Base-by-base conservation (phyloP, 192 early-diverging fungal species). In the Dissophora globulifera region DNA sequence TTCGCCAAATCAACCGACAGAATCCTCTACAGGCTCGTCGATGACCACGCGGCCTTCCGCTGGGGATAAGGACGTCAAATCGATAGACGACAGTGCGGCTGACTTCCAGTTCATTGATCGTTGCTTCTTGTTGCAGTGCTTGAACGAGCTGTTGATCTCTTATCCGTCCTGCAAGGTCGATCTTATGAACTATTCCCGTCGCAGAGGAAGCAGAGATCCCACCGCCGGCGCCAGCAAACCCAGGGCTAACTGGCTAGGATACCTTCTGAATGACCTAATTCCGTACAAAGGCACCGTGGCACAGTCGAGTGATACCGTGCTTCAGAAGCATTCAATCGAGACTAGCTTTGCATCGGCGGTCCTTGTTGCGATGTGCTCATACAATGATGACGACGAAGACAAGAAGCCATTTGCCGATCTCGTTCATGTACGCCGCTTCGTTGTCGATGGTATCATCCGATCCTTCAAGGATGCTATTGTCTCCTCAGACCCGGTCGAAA, bases 101-200 rank as follows among this genome's bases (percentile, higher is more conserved):
- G 66, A 59, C 22, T 48, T 35, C 32, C 46, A 69, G 29, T 82
- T 79, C 54, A 46, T 82, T 13, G 72, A 63, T 22, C 69, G 81
- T 8, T 82, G 91, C 58, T 97, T 94, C 82, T 62, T 98, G 51
- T 75, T 99, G 62, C 94, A 96, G 67, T 88, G 88, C 48, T 78
- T 98, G 25, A 84, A 92, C 5, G 97, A 99, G 71, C 82, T 99
- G 7, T 78, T 95, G n/a, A 86, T 88, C 2, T 93, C 92, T 4
- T 99, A 95, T 78, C 86, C 92, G 23, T 85, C 90, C 25, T 92
- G 90, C 81, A 93, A 93, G 76, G 62, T 85, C 17, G 90, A 91
- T 59, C 67, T 93, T 2, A 87, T 92, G 48, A 82, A 86, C 20
- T 85, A 84, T 42, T 81, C 85, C 30, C 81, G 82, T 19, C 78